phyloP scores from a whole-genome alignment of 2,329 filamentous ascomycete genomes.

The Beauveria australis region DNA sequence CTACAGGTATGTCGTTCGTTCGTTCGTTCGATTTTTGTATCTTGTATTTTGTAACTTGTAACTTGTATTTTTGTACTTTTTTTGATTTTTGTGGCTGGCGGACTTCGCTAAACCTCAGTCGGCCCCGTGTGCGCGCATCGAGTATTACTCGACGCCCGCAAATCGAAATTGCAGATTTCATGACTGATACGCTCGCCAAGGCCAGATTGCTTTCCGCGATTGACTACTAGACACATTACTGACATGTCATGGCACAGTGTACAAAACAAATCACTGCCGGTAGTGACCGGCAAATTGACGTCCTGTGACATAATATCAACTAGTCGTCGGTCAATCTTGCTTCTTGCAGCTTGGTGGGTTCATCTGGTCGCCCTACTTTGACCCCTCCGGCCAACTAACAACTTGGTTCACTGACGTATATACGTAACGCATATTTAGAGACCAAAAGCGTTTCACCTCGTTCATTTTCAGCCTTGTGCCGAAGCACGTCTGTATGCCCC shows the following conservation, averaged over 20 bases:
- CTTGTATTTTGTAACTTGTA: too few relatives aligned
- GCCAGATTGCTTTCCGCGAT: not conserved
- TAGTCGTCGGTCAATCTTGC: not conserved
- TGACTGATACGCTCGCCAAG: not conserved
- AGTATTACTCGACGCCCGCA: not conserved
- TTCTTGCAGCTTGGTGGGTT: not conserved
- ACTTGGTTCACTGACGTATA: not conserved
- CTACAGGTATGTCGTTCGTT: not conserved
- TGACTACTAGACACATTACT: not conserved
- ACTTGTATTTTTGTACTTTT: not conserved
- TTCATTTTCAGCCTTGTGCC: slow-evolving; percentile 1
- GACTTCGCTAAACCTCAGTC: not conserved
- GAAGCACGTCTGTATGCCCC: not conserved
- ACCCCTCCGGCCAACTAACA: not conserved
- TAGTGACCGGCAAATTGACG: not conserved
- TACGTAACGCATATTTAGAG: not conserved
- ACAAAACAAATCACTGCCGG: not conserved
- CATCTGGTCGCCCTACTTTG: not conserved
- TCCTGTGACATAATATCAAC: not conserved
- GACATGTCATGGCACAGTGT: not conserved
- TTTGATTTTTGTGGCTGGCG: not conserved
- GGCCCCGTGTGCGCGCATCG: not conserved
- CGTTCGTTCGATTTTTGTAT: not conserved
- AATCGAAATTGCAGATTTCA: not conserved
- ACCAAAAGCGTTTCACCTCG: not conserved